A percentile compares a stretch with the other conserved stretches of the same genome.
Conservation (phyloP, 2,329 filamentous ascomycete species). For the Pseudocercospora macadamiae region DNA sequence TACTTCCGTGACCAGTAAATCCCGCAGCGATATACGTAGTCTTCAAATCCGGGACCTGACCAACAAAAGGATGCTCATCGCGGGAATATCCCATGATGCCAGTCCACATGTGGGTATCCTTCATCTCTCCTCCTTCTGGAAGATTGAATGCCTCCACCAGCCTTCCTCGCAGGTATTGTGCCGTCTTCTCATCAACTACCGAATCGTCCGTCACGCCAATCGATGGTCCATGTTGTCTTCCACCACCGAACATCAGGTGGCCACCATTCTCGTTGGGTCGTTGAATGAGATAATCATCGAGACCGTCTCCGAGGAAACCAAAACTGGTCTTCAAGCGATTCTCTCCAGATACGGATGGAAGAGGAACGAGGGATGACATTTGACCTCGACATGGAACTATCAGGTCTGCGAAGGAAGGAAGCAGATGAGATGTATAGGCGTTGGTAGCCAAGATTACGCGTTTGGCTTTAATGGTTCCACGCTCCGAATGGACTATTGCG, state of each 20-base stretch:
- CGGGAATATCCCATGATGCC: constrained; percentile 78
- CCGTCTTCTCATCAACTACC: constrained; percentile 58
- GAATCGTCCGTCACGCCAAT: constrained; percentile 65
- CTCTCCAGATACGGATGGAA: constrained; percentile 39
- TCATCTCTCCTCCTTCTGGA: constrained; percentile 46
- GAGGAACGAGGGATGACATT: constrained; percentile 67
- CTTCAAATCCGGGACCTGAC: constrained; percentile 58
- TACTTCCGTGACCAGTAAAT: constrained; percentile 67
- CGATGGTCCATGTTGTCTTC: constrained; percentile 59
- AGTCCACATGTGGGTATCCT: constrained; percentile 64
- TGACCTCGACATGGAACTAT: constrained; percentile 79
- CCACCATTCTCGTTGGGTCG: constrained; percentile 56
- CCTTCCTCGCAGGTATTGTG: constrained; percentile 57
- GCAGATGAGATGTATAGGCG: constrained; percentile 76
- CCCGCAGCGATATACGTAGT: constrained; percentile 41
- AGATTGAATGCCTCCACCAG: constrained; percentile 41
- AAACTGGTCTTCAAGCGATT: constrained; percentile 61
- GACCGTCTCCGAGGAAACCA: constrained; percentile 62
- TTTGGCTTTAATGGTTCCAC: constrained; percentile 66
- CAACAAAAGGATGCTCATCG: constrained; percentile 72
- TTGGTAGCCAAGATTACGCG: constrained; percentile 80
- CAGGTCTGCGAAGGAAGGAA: constrained; percentile 69
- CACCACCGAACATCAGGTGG: constrained; percentile 73
- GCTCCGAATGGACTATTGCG: constrained; percentile 48
- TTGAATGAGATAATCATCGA: constrained; percentile 75